These are phyloP conservation scores for Zymoseptoria passerinii DNA, from an alignment of 2,329 filamentous ascomycete species.

Conservation along the genomic window DNA sequence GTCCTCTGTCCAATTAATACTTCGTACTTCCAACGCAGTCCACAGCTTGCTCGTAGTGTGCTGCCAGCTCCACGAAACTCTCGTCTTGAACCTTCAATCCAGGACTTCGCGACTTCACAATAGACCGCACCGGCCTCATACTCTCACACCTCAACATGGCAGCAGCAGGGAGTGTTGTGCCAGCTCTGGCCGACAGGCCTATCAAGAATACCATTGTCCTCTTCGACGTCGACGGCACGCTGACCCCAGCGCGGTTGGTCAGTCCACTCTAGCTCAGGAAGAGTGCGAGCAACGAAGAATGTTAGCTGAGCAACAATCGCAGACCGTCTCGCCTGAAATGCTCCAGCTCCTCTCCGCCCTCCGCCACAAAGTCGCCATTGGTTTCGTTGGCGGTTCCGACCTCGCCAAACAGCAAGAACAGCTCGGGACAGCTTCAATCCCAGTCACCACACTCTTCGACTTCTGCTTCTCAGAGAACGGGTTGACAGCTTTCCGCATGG, in stretches of 20 bases:
- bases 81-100: not conserved
- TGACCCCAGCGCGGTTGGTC: slow-evolving; percentile 75
- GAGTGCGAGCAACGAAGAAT: not conserved
- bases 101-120: not conserved
- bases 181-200: slow-evolving; percentile 72
- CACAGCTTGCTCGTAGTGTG: not conserved
- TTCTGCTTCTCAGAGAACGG: slow-evolving; percentile 98
- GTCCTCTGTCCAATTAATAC: too few species aligned
- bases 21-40: not conserved
- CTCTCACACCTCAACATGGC: slow-evolving; percentile 15
- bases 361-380: slow-evolving; percentile 80
- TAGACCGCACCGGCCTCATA: not conserved
- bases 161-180: slow-evolving; percentile 46
- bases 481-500: slow-evolving; percentile 79
- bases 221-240: slow-evolving; percentile 92
- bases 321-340: slow-evolving; percentile 65
- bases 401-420: slow-evolving; percentile 93
- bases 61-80: not conserved
- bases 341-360: slow-evolving; percentile 69
- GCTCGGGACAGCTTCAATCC: slow-evolving; percentile 60
- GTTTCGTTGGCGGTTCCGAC: slow-evolving; percentile 88
- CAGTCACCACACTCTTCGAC: slow-evolving; percentile 83
- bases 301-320: slow-evolving; percentile 4
- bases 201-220: slow-evolving; percentile 89
- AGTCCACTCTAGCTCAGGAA: slow-evolving; percentile 17